A percentile compares a stretch with the other conserved stretches of the same genome.
Evolutionary conservation across 257 asterid species (phyloP).

Genomic region (Orobanche coerulescens): DNA sequence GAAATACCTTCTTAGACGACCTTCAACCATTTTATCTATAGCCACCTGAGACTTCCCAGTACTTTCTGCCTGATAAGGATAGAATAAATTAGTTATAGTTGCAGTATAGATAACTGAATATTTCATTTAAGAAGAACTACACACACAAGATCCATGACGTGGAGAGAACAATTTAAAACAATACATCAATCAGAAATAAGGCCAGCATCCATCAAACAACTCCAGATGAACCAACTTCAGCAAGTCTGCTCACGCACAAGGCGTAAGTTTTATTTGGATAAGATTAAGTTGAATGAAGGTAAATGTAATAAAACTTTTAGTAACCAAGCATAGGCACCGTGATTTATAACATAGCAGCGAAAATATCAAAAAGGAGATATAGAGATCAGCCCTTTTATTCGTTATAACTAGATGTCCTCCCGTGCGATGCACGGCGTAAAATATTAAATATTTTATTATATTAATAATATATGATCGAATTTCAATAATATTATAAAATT

Average conservation of each 20-base stretch:
- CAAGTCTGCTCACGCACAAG: not conserved
- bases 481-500: too few species aligned
- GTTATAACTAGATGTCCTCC: too few species aligned
- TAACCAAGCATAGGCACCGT: not conserved
- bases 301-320: not conserved
- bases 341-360: not conserved
- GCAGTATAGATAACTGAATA: conserved; percentile 7
- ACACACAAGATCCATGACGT: conserved; percentile 12
- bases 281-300: not conserved
- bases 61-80: conserved; percentile 65
- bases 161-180: not conserved
- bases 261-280: not conserved
- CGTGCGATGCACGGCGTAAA: too few species aligned
- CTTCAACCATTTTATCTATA: conserved; percentile 89
- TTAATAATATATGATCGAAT: too few species aligned
- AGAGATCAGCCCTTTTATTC: too few species aligned
- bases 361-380: not conserved
- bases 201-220: too few species aligned
- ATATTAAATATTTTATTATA: too few species aligned
- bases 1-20: conserved; percentile 77
- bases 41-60: conserved; percentile 86
- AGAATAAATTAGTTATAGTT: conserved; percentile 12
- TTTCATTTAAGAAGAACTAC: conserved; percentile 1
- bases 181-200: not conserved
- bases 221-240: not conserved